Conservation (phyloP, 331 rosid genomes). For the Malus hybrid region DNA sequence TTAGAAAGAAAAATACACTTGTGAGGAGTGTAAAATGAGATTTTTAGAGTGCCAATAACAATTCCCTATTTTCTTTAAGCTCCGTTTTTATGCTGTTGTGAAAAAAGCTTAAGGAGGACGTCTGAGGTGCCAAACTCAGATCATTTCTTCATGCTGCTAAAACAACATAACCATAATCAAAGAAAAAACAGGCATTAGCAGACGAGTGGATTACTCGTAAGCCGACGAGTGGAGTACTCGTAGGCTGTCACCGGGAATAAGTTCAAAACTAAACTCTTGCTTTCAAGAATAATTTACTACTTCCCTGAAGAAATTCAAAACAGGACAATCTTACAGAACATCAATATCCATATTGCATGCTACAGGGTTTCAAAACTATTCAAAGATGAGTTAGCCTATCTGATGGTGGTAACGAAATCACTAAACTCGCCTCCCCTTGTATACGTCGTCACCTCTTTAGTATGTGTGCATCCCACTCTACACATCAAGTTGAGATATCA, state of each 20-base stretch:
- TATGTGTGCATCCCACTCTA: not conserved
- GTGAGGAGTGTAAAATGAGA: too few species aligned
- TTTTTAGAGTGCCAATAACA: too few species aligned
- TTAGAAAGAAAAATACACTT: too few species aligned
- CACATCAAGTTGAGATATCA: not conserved
- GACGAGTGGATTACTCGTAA: too few species aligned
- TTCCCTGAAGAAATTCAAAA: not conserved
- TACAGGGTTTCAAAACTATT: too few species aligned
- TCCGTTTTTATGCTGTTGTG: not conserved
- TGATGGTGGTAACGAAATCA: too few species aligned
- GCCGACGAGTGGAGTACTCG: not conserved
- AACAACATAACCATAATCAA: not conserved
- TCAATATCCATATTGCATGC: too few species aligned
- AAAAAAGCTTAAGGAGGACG: too few species aligned
- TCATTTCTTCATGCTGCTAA: not conserved
- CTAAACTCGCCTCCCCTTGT: too few species aligned
- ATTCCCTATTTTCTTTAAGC: not conserved
- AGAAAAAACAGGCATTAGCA: not conserved
- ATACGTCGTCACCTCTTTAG: not conserved
- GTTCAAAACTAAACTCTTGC: not conserved
- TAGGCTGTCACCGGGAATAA: not conserved
- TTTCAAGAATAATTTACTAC: not conserved
- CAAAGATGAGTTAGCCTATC: too few species aligned
- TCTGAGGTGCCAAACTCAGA: too few species aligned
- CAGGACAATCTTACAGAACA: not conserved